Percentiles rank a stretch among this genome's conserved stretches.
phyloP scores from a whole-genome alignment of 1,284 basidiomycete genomes.

The Abortiporus biennis region DNA sequence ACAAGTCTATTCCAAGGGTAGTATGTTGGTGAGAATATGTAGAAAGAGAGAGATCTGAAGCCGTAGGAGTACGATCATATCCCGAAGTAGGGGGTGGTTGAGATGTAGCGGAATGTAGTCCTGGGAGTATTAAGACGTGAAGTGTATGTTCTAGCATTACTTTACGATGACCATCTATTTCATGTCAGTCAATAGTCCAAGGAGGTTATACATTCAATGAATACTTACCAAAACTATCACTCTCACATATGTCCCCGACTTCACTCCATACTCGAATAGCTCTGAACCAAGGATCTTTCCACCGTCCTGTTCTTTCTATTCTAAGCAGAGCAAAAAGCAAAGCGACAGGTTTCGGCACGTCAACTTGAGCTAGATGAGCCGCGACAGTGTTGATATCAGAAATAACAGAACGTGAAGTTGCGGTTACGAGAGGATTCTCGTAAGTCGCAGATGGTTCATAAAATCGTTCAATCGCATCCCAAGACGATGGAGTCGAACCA shows the following conservation, averaged over 20 bases:
- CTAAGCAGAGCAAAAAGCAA: constrained; percentile 52
- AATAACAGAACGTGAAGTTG: constrained; percentile 63
- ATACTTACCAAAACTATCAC: constrained; percentile 66
- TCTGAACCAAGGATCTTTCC: constrained; percentile 40
- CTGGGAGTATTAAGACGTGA: constrained; percentile 32
- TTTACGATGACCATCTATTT: constrained; percentile 60
- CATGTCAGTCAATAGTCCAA: not conserved
- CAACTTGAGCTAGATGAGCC: constrained; percentile 47
- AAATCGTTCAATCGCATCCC: constrained; percentile 48
- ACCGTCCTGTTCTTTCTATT: constrained; percentile 27
- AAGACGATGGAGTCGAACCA: constrained; percentile 40
- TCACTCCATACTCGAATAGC: constrained; percentile 66
- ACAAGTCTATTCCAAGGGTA: constrained; percentile 40
- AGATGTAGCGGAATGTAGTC: constrained; percentile 22
- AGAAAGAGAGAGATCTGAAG: constrained; percentile 24
- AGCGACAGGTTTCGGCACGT: constrained; percentile 59
- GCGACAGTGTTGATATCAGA: constrained; percentile 60
- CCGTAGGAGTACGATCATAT: constrained; percentile 9
- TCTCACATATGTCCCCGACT: constrained; percentile 65
- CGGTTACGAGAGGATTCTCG: constrained; percentile 70
- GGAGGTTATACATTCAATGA: not conserved
- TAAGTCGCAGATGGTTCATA: constrained; percentile 70
- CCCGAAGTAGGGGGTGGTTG: constrained; percentile 6
- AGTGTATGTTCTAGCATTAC: constrained; percentile 61
- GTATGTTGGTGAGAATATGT: constrained; percentile 11